Evolutionary conservation across 768 basidiomycete genomes (phyloP), one percentile per base, ranked within the genome.

Genomic region (Trametes villosa): DNA sequence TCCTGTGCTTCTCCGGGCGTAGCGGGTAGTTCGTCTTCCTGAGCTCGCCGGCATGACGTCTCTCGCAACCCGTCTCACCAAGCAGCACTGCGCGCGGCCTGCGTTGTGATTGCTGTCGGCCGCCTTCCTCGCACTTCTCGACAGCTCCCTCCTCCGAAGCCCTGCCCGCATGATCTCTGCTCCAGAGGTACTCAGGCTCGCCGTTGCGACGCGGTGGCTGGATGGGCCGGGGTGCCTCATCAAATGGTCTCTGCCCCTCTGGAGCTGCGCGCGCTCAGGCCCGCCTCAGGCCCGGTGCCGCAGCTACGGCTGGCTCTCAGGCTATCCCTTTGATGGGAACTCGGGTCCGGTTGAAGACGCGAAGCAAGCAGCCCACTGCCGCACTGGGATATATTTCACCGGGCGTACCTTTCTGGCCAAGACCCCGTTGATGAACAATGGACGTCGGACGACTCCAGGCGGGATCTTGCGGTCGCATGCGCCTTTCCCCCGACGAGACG

Each of bases 351-450:
- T 18, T 48, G 38, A 22, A 15, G 30, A 22, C 20, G 31, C 44
- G 17, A 13, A 44, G 44, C 42, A 44, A 50, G 41, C 41, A 20
- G 24, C 36, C 46, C 15, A 27, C 45, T 45, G 15, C 57, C 56
- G 52, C 12, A 27, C 33, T 47, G 20, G 57, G 59, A 22, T 49
- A 63, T 55, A 63, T 63, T 63, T 50, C 52, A n/a, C 53, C 53
- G 47, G 48, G 57, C 20, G 62, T 63, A 31, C 62, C 62, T 63
- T 44, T 40, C 54, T 22, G 51, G 33, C 15, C 54, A 44, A 56
- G 44, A 36, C 27, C 33, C 40, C 54, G 54, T 47, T 44, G 11
- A n/a, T n/a, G 47, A 38, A 38, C 36, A 38, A 38, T 38, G 36
- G 36, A 7, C 36, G 8, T 34, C 8, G 33, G 33, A 15, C 12